Percentiles rank a stretch among this genome's conserved stretches.
phyloP scores from a whole-genome alignment of 2,329 filamentous ascomycete genomes.

The Fusarium illudens region DNA sequence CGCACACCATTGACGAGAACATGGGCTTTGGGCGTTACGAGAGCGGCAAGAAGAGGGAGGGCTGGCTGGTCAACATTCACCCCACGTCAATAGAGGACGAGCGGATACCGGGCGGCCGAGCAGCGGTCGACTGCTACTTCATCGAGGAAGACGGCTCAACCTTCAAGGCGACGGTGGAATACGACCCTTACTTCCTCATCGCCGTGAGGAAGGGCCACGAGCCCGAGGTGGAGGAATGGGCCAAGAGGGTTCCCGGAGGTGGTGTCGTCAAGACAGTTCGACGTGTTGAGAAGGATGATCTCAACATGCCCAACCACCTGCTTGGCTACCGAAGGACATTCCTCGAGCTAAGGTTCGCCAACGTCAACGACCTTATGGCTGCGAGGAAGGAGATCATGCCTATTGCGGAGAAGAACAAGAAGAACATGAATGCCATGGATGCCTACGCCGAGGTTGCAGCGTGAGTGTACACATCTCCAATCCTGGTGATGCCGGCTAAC shows the following conservation, averaged over 20 bases:
- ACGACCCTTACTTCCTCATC: constrained; percentile 95
- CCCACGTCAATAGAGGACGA: constrained; percentile 88
- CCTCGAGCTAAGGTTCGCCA: constrained; percentile 84
- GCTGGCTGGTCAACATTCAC: constrained; percentile 97
- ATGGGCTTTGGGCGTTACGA: constrained; percentile 96
- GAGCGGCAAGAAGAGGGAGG: constrained; percentile 79
- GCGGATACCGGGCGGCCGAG: constrained; percentile 81
- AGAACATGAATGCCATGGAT: constrained; percentile 96
- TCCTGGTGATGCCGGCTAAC: constrained; percentile 20
- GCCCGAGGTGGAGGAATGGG: constrained; percentile 95
- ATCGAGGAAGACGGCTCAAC: constrained; percentile 86
- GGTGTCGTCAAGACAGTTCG: constrained; percentile 82
- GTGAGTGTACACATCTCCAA: constrained; percentile 57
- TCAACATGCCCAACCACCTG: constrained; percentile 94
- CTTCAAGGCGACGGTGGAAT: constrained; percentile 96
- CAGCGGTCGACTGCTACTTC: constrained; percentile 97
- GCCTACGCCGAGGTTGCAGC: constrained; percentile 95
- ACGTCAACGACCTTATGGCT: constrained; percentile 86
- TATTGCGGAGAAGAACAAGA: constrained; percentile 95
- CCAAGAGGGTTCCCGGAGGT: constrained; percentile 77
- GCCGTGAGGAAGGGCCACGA: constrained; percentile 89
- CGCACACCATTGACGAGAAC: constrained; percentile 89
- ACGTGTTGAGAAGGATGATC: constrained; percentile 88
- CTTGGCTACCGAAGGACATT: constrained; percentile 91
- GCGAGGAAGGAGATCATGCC: constrained; percentile 86